Percentiles rank a stretch among this genome's conserved stretches.
Evolutionary conservation across 2,329 filamentous ascomycete species (phyloP).

Genomic region (Atkinsonella hypoxylon): DNA sequence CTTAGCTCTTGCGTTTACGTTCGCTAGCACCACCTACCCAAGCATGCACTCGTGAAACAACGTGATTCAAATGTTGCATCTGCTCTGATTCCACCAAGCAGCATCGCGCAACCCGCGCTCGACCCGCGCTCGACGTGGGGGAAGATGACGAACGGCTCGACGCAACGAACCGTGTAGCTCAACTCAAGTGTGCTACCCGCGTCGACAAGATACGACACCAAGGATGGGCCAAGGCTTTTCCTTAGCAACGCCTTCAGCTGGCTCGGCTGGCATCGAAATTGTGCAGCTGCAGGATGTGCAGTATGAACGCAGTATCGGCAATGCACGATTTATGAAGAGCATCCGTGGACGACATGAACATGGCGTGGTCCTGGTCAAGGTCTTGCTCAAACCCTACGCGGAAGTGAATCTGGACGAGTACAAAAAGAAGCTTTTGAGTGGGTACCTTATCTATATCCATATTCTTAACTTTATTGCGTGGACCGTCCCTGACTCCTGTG

Average conservation of each 20-base stretch:
- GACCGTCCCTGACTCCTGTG: not conserved
- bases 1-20: not conserved
- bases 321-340: conserved; percentile 91
- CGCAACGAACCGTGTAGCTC: not conserved
- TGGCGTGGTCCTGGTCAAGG: conserved; percentile 86
- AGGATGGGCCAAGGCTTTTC: conserved; percentile 95
- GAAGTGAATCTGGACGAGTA: conserved; percentile 72
- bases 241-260: conserved; percentile 79
- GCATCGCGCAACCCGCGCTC: not conserved
- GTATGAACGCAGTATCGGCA: conserved; percentile 87
- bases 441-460: conserved; percentile 16
- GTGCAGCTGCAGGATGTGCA: conserved; percentile 81
- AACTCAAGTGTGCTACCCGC: not conserved
- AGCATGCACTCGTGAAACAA: not conserved
- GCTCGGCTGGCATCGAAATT: conserved; percentile 85
- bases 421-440: conserved; percentile 63
- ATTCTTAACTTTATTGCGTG: not conserved
- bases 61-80: not conserved
- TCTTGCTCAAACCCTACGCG: conserved; percentile 84
- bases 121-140: not conserved
- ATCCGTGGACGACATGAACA: conserved; percentile 83
- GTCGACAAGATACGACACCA: not conserved
- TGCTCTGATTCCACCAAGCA: not conserved
- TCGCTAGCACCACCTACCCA: not conserved
- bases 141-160: conserved; percentile 4